These are phyloP conservation scores for Ceratobasidium sp. DNA, from an alignment of 1,284 basidiomycete genomes.

Conservation along the genomic window DNA sequence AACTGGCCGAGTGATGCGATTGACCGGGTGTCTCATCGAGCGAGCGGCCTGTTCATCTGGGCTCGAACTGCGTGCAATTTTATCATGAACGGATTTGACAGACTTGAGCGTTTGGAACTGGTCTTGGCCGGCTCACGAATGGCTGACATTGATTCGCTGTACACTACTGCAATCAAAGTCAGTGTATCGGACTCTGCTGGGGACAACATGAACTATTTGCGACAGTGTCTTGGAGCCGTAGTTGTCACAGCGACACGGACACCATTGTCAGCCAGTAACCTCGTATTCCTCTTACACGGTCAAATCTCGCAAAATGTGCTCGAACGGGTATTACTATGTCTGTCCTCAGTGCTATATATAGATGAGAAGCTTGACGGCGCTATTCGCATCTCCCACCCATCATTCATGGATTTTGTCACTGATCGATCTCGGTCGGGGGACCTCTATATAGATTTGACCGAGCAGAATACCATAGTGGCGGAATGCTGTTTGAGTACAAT, in stretches of 20 bases:
- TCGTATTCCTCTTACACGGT: background rate
- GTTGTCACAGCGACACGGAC: background rate
- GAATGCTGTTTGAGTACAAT: conserved; percentile 7
- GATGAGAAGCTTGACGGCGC: background rate
- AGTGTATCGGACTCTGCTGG: background rate
- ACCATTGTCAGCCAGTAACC: background rate
- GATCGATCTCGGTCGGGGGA: conserved; percentile 8
- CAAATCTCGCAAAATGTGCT: background rate
- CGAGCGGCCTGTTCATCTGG: too few relatives aligned
- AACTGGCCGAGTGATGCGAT: background rate
- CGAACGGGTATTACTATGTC: background rate
- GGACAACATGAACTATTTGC: background rate
- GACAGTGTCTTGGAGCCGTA: background rate
- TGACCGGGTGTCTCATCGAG: background rate
- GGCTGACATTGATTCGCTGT: too few relatives aligned
- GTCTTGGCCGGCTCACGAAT: background rate
- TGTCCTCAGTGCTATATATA: conserved; percentile 30
- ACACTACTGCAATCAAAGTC: background rate
- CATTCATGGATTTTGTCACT: background rate
- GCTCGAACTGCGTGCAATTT: too few relatives aligned
- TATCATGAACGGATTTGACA: conserved; percentile 6
- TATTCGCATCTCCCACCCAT: conserved; percentile 36
- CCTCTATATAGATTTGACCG: background rate
- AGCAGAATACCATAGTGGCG: conserved; percentile 7
- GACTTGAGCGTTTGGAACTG: background rate